phyloP scores from a whole-genome alignment of 441 rosid species.

The Croton laevigatus region DNA sequence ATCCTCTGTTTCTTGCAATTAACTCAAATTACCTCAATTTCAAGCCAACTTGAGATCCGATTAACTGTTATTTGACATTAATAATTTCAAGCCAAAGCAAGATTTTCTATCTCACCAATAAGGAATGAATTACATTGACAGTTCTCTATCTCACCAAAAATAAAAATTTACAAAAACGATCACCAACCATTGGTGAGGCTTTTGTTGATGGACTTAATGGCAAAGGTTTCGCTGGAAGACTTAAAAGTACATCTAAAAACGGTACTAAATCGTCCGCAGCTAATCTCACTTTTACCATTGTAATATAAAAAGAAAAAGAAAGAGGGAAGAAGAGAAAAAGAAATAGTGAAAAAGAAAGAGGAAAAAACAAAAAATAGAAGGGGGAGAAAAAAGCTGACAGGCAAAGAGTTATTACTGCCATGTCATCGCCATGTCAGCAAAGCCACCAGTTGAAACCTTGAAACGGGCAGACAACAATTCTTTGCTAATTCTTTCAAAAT shows the following conservation, averaged over 20 bases:
- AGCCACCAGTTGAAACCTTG: too few relatives aligned
- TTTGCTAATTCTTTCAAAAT: too few relatives aligned
- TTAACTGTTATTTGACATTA: not conserved
- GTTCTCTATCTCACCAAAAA: not conserved
- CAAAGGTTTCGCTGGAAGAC: conserved; percentile 34
- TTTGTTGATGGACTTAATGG: conserved; percentile 63
- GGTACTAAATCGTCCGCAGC: conserved; percentile 64
- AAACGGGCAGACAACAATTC: too few relatives aligned
- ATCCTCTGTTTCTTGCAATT: not conserved
- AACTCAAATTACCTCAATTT: not conserved
- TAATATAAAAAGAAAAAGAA: too few relatives aligned
- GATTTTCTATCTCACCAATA: conserved; percentile 40
- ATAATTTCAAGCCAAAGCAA: not conserved
- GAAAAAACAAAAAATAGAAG: too few relatives aligned
- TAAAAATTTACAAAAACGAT: not conserved
- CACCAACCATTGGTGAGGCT: conserved; percentile 18
- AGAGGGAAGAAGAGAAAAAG: too few relatives aligned
- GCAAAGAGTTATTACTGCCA: too few relatives aligned
- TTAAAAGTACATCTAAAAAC: conserved; percentile 43
- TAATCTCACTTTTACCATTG: too few relatives aligned
- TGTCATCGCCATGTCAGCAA: too few relatives aligned
- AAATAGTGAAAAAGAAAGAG: too few relatives aligned
- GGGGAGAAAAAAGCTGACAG: too few relatives aligned
- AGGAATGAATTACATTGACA: not conserved
- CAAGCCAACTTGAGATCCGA: not conserved